Evolutionary conservation across 2,329 filamentous ascomycete species (phyloP).

Genomic region (Bimuria novae-zelandiae): DNA sequence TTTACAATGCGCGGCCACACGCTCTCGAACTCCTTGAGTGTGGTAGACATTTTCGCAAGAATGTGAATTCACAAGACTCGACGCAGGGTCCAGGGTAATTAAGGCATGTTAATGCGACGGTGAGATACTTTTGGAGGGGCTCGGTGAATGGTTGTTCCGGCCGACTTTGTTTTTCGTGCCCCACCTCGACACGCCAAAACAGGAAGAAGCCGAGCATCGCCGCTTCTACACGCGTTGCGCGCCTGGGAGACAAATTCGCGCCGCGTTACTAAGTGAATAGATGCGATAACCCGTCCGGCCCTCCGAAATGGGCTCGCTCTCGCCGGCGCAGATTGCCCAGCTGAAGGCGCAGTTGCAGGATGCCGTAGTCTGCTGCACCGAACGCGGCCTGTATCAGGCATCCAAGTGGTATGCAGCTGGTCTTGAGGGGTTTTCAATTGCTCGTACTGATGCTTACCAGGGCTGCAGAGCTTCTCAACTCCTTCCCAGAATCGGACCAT

Average conservation of each 20-base stretch:
- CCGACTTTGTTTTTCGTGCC: slow-evolving; percentile 22
- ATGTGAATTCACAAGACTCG: neutral
- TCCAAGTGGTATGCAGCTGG: slow-evolving; percentile 81
- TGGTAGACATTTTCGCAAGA: slow-evolving; percentile 57
- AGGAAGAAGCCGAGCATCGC: slow-evolving; percentile 26
- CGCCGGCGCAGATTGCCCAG: slow-evolving; percentile 56
- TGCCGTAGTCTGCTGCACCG: slow-evolving; percentile 87
- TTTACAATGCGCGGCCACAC: slow-evolving; percentile 86
- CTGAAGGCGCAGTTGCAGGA: slow-evolving; percentile 78
- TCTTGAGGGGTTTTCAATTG: neutral
- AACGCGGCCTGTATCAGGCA: slow-evolving; percentile 92
- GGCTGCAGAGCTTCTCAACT: slow-evolving; percentile 91
- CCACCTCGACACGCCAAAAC: slow-evolving; percentile 12
- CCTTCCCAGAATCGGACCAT: slow-evolving; percentile 66
- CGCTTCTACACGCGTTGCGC: slow-evolving; percentile 24
- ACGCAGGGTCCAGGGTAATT: neutral
- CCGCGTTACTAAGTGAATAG: neutral
- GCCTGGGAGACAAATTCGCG: neutral
- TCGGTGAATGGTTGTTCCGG: slow-evolving; percentile 19
- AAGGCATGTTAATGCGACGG: slow-evolving; percentile 16
- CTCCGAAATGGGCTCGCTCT: slow-evolving; percentile 37
- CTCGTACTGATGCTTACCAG: slow-evolving; percentile 56
- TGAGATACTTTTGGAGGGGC: slow-evolving; percentile 15
- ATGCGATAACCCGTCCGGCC: slow-evolving; percentile 1
- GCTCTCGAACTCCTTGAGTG: slow-evolving; percentile 83